Evolutionary conservation across 2,329 filamentous ascomycete species (phyloP).

Genomic region (Pseudocercospora fijiensis): DNA sequence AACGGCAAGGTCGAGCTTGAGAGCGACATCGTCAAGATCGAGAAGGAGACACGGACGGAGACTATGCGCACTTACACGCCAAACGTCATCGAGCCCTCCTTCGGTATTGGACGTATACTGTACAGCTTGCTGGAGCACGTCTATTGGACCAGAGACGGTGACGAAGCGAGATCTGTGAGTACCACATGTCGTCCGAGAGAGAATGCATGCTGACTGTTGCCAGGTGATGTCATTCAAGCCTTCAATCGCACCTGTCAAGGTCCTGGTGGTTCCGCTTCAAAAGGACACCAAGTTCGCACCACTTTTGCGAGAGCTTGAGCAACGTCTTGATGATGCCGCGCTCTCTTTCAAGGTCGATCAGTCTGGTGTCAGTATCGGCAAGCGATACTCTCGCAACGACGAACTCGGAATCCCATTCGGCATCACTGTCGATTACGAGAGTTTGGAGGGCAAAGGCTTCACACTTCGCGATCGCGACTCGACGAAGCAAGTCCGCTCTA

Average conservation of each 20-base stretch:
- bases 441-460: constrained; percentile 78
- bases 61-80: constrained; percentile 88
- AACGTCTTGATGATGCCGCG: constrained; percentile 71
- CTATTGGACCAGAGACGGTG: constrained; percentile 86
- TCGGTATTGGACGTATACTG: constrained; percentile 91
- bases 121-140: constrained; percentile 92
- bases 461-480: constrained; percentile 89
- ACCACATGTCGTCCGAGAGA: neutral
- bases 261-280: constrained; percentile 86
- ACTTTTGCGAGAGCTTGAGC: constrained; percentile 69
- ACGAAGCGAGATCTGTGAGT: constrained; percentile 84
- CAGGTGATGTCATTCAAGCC: constrained; percentile 72
- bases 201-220: constrained; percentile 13
- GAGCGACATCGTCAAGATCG: constrained; percentile 77
- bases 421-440: constrained; percentile 95
- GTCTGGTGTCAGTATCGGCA: constrained; percentile 87
- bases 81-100: constrained; percentile 86
- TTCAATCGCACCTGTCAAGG: constrained; percentile 87
- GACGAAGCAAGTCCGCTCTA: constrained; percentile 84
- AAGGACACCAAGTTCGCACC: constrained; percentile 77
- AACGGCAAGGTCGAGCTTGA: constrained; percentile 74
- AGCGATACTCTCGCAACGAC: constrained; percentile 91
- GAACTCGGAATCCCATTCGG: constrained; percentile 93
- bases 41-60: constrained; percentile 78
- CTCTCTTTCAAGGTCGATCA: constrained; percentile 86